phyloP scores from a whole-genome alignment of 2,329 filamentous ascomycete species.

The Corynespora cassiicola region DNA sequence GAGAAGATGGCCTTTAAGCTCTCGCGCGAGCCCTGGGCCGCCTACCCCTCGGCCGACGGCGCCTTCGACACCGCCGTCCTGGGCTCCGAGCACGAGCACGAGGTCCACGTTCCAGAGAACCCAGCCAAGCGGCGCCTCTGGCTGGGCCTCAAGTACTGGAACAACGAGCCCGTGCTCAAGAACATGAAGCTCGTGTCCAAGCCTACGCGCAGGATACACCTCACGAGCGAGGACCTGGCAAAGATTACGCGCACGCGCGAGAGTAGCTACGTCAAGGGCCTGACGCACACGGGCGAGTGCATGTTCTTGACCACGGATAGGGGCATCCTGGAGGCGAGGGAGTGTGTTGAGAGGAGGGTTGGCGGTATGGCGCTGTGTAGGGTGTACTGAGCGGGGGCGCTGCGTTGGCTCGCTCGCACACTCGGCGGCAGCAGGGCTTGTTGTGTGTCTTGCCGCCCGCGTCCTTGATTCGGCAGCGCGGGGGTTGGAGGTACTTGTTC shows the following conservation, averaged over 20 bases:
- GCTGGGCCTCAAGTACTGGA: constrained; percentile 90
- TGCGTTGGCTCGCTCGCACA: too few species aligned
- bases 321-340: constrained; percentile 80
- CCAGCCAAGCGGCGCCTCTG: constrained; percentile 78
- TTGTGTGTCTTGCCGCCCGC: too few species aligned
- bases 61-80: constrained; percentile 10
- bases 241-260: constrained; percentile 73
- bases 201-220: constrained; percentile 74
- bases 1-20: constrained; percentile 38
- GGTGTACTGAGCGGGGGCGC: too few species aligned
- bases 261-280: constrained; percentile 70
- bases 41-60: constrained; percentile 16
- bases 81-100: constrained; percentile 26
- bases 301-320: constrained; percentile 79
- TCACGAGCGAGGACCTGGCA: constrained; percentile 67
- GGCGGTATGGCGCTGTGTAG: constrained; percentile 83
- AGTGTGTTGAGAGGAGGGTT: constrained; percentile 79
- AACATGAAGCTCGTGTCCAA: constrained; percentile 73
- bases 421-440: too few species aligned
- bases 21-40: constrained; percentile 50
- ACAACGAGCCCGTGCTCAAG: constrained; percentile 78
- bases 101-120: constrained; percentile 58
- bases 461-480: too few species aligned
- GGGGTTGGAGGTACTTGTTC: too few species aligned
- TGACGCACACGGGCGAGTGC: constrained; percentile 79